Percentiles rank a stretch among this genome's conserved stretches.
Conservation (phyloP, 2,329 filamentous ascomycete species). For the Penicillium paneum region DNA sequence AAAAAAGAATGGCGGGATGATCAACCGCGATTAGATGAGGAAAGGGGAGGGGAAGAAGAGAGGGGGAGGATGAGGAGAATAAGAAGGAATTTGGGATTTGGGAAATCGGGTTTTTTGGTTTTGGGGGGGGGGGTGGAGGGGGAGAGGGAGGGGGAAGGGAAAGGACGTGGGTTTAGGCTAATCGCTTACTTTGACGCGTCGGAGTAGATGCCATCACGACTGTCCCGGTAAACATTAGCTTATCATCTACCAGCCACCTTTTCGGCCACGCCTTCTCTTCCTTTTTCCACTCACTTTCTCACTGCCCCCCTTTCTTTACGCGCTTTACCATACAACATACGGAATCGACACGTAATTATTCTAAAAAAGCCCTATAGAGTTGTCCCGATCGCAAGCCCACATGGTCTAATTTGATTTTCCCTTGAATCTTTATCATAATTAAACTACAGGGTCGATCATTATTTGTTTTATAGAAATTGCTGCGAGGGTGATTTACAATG, state of each 20-base stretch:
- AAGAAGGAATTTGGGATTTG: slow-evolving; percentile 23
- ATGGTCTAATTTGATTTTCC: slow-evolving; percentile 7
- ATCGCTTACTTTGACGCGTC: slow-evolving; percentile 24
- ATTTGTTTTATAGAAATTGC: background rate
- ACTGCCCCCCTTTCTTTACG: slow-evolving; percentile 12
- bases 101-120: slow-evolving; percentile 12
- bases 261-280: slow-evolving; percentile 22
- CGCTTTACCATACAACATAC: slow-evolving; percentile 13
- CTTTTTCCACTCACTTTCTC: slow-evolving; percentile 11
- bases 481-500: slow-evolving; percentile 6
- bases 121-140: slow-evolving; percentile 10
- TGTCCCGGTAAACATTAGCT: no score
- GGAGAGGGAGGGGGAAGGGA: slow-evolving; percentile 14
- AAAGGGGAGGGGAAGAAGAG: slow-evolving; percentile 20
- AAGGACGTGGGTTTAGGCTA: slow-evolving; percentile 22
- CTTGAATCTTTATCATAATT: slow-evolving; percentile 5
- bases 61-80: slow-evolving; percentile 19
- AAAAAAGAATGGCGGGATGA: slow-evolving; percentile 25
- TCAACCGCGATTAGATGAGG: slow-evolving; percentile 20
- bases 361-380: slow-evolving; percentile 9
- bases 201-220: no score
- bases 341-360: slow-evolving; percentile 24
- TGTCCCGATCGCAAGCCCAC: slow-evolving; percentile 13
- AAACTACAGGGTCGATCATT: slow-evolving; percentile 8
- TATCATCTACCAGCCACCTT: slow-evolving; percentile 1